Conservation (phyloP, 805 yeast species). For the Spathaspora girioi region DNA sequence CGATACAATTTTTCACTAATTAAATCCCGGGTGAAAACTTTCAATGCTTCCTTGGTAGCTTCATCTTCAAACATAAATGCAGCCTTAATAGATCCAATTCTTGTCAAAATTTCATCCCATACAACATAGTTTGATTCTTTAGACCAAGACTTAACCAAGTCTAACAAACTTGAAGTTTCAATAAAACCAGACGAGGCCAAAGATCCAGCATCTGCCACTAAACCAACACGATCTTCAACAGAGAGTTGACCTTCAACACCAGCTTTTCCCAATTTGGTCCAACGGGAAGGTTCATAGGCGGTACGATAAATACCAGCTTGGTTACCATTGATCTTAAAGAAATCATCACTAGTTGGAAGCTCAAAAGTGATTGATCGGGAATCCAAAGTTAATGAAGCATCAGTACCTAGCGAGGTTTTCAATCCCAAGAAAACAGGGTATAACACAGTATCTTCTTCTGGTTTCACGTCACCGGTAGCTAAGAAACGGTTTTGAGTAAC, state of each 20-base stretch:
- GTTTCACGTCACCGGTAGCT: constrained; percentile 71
- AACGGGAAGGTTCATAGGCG: constrained; percentile 63
- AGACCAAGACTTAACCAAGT: constrained; percentile 58
- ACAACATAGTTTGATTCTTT: constrained; percentile 60
- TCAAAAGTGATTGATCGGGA: constrained; percentile 38
- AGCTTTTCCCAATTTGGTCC: constrained; percentile 62
- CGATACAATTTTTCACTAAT: constrained; percentile 49
- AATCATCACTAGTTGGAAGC: constrained; percentile 37
- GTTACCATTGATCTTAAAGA: constrained; percentile 69
- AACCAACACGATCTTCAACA: constrained; percentile 74
- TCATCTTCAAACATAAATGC: constrained; percentile 56
- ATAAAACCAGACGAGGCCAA: constrained; percentile 69
- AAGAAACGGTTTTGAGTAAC: constrained; percentile 73
- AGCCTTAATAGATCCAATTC: constrained; percentile 45
- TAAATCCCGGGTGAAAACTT: constrained; percentile 51
- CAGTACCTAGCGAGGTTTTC: constrained; percentile 55
- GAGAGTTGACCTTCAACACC: constrained; percentile 57
- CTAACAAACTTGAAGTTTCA: constrained; percentile 56
- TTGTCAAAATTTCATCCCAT: constrained; percentile 57
- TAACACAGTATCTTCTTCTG: constrained; percentile 65
- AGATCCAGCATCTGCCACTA: constrained; percentile 76
- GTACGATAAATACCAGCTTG: constrained; percentile 77
- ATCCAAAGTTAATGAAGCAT: constrained; percentile 55
- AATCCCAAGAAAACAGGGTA: constrained; percentile 73
- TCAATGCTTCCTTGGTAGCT: constrained; percentile 44